These are phyloP conservation scores for Dendrothele bispora DNA, from an alignment of 768 basidiomycete genomes.

Conservation along the genomic window DNA sequence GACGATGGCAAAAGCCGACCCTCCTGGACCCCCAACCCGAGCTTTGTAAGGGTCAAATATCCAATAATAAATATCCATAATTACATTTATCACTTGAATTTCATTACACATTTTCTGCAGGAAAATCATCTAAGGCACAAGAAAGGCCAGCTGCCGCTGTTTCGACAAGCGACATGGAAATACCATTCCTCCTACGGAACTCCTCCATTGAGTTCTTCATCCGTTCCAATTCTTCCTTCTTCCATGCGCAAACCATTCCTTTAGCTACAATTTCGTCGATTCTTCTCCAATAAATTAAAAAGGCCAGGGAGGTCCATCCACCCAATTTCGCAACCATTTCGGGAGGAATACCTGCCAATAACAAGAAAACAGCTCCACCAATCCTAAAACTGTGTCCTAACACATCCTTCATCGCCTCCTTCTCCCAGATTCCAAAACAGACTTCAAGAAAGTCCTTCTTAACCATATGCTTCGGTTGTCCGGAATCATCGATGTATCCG, in stretches of 20 bases:
- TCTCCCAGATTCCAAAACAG: constrained; percentile 15
- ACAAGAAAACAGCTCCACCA: constrained; percentile 25
- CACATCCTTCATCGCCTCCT: constrained; percentile 3
- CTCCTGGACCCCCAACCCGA: too few relatives aligned
- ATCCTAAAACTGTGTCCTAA: constrained; percentile 27
- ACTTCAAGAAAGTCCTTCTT: constrained; percentile 11
- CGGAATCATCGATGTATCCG: not conserved
- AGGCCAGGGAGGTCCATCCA: constrained; percentile 31
- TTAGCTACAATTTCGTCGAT: constrained; percentile 25
- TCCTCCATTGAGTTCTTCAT: constrained; percentile 5
- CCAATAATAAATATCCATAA: too few relatives aligned
- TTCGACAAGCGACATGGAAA: too few relatives aligned
- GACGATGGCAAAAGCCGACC: too few relatives aligned
- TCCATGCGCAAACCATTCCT: too few relatives aligned
- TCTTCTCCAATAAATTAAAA: constrained; percentile 27
- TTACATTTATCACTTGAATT: too few relatives aligned
- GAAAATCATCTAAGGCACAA: too few relatives aligned
- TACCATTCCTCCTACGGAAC: too few relatives aligned
- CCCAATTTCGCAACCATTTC: constrained; percentile 32
- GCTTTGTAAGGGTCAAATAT: too few relatives aligned
- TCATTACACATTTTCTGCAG: too few relatives aligned
- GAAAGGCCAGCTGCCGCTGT: too few relatives aligned
- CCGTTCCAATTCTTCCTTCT: not conserved
- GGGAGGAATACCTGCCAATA: constrained; percentile 25
- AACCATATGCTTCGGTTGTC: constrained; percentile 7